Evolutionary conservation across 2,329 filamentous ascomycete genomes (phyloP).

Genomic region (Aspergillus niger): DNA sequence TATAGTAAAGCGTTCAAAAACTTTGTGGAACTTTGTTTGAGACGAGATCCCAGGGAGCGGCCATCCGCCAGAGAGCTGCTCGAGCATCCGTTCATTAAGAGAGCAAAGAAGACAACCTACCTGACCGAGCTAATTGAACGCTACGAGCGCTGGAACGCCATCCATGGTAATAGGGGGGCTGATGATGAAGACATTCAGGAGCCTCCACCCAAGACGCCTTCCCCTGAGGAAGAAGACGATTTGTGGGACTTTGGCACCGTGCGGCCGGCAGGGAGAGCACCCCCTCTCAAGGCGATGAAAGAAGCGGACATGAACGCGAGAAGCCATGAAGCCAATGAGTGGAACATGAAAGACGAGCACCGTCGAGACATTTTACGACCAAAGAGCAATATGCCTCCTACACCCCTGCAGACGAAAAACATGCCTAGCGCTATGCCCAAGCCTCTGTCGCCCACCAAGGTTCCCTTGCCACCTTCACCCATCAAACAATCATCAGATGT

Average conservation of each 20-base stretch:
- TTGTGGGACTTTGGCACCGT: constrained; percentile 99
- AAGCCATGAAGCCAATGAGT: constrained; percentile 46
- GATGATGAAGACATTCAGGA: constrained; percentile 61
- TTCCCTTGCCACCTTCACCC: constrained; percentile 63
- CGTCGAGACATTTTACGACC: constrained; percentile 31
- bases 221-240: constrained; percentile 66
- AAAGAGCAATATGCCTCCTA: constrained; percentile 56
- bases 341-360: constrained; percentile 33
- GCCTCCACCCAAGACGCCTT: constrained; percentile 39
- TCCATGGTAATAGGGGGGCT: constrained; percentile 67
- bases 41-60: constrained; percentile 84
- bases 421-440: constrained; percentile 29
- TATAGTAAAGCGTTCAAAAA: constrained; percentile 84
- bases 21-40: constrained; percentile 79
- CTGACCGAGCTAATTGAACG: constrained; percentile 93
- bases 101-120: constrained; percentile 94
- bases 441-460: constrained; percentile 58
- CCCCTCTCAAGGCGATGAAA: constrained; percentile 72
- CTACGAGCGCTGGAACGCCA: constrained; percentile 81
- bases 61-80: constrained; percentile 84
- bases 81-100: constrained; percentile 85
- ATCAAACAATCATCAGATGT: constrained; percentile 53
- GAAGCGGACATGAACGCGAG: constrained; percentile 79
- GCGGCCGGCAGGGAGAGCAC: constrained; percentile 69
- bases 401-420: constrained; percentile 58